These are phyloP conservation scores for Lecanicillium sp. DNA, from an alignment of 2,329 filamentous ascomycete genomes.

Conservation along the genomic window DNA sequence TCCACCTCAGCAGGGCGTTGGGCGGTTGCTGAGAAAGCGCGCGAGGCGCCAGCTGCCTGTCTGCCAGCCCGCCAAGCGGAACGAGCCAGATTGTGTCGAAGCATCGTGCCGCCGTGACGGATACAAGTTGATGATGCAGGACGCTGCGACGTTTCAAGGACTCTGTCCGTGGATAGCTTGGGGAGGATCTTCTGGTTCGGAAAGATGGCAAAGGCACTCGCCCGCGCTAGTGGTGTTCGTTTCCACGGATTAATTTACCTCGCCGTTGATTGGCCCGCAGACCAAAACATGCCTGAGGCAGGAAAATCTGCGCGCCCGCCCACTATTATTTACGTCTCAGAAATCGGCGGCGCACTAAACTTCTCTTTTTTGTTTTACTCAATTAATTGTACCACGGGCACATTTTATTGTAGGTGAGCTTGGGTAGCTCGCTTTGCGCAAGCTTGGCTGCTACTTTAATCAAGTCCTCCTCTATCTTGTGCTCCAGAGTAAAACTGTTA, in stretches of 20 bases:
- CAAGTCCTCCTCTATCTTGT: slow-evolving; percentile 68
- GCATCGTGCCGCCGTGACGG: slow-evolving; percentile 57
- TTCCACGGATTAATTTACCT: slow-evolving; percentile 36
- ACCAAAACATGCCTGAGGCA: slow-evolving; percentile 28
- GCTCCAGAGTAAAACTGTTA: slow-evolving; percentile 49
- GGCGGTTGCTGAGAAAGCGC: slow-evolving; percentile 74
- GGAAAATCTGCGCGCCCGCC: slow-evolving; percentile 10
- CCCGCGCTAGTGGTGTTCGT: slow-evolving; percentile 25
- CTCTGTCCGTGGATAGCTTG: slow-evolving; percentile 32
- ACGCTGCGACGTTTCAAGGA: slow-evolving; percentile 25
- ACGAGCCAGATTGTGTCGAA: slow-evolving; percentile 59
- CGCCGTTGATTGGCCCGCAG: slow-evolving; percentile 29
- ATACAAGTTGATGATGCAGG: slow-evolving; percentile 30
- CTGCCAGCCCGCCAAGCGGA: slow-evolving; percentile 59
- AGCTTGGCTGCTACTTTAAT: slow-evolving; percentile 33
- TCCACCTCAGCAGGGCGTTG: slow-evolving; percentile 85
- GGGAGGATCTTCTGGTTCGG: slow-evolving; percentile 28
- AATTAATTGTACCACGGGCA: slow-evolving; percentile 58
- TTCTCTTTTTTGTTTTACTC: slow-evolving; percentile 25
- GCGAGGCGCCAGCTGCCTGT: slow-evolving; percentile 52
- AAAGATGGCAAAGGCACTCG: slow-evolving; percentile 26
- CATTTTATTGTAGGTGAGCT: slow-evolving; percentile 67
- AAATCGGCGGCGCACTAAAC: slow-evolving; percentile 4
- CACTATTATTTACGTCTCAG: slow-evolving; percentile 8
- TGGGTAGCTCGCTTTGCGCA: slow-evolving; percentile 35